These are phyloP conservation scores for Xylariomycetidae sp. DNA, from an alignment of 2,329 filamentous ascomycete species.

Conservation along the genomic window DNA sequence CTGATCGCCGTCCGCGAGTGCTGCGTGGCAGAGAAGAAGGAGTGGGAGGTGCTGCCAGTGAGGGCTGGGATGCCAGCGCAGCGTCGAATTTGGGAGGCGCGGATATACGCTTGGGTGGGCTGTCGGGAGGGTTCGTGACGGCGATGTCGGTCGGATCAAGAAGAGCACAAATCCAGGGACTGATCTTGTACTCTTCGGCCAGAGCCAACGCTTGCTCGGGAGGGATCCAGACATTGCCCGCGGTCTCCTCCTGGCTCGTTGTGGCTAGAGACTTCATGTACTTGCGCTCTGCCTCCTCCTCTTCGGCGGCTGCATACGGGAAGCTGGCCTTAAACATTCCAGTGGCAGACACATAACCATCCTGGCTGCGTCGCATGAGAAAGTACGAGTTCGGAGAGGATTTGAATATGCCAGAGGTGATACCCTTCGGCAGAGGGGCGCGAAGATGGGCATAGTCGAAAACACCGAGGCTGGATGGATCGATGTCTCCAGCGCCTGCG, in stretches of 20 bases:
- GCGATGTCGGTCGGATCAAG: constrained; percentile 80
- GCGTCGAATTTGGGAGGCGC: constrained; percentile 75
- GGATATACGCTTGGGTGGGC: constrained; percentile 69
- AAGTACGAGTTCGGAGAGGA: constrained; percentile 91
- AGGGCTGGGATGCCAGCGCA: constrained; percentile 38
- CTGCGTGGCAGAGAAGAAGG: constrained; percentile 40
- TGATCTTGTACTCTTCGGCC: constrained; percentile 81
- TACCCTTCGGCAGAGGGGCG: constrained; percentile 85
- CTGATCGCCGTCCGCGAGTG: constrained; percentile 50
- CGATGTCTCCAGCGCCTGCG: constrained; percentile 66
- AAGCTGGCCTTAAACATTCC: constrained; percentile 93
- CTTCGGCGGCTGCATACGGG: constrained; percentile 66
- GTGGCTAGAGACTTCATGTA: constrained; percentile 80
- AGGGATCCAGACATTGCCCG: constrained; percentile 94
- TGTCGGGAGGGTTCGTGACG: constrained; percentile 50
- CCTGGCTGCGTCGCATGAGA: constrained; percentile 84
- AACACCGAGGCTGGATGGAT: constrained; percentile 68
- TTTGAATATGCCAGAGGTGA: constrained; percentile 90
- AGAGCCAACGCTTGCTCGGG: constrained; percentile 76
- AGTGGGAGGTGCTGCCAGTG: constrained; percentile 45
- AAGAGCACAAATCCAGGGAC: constrained; percentile 85
- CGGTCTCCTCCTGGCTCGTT: constrained; percentile 86
- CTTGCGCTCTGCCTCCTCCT: constrained; percentile 72
- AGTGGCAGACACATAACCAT: constrained; percentile 79
- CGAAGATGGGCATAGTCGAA: constrained; percentile 97